Evolutionary conservation across 78 protist genomes (phyloP).

Genomic region (Capsaspora owczarzaki): DNA sequence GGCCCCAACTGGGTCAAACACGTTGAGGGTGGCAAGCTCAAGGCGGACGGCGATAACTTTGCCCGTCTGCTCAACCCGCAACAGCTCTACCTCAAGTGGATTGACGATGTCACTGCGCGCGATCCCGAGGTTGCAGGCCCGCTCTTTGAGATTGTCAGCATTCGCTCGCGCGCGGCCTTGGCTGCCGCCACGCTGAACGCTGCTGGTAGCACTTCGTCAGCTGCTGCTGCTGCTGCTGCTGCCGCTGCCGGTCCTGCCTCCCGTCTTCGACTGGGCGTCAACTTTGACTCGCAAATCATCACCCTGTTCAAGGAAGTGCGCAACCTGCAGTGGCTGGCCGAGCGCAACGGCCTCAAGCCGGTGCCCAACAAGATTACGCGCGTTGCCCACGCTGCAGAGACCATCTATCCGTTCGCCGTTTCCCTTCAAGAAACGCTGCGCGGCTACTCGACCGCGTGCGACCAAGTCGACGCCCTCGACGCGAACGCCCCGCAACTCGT

Average conservation of each 20-base stretch:
- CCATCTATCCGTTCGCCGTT: conserved; percentile 65
- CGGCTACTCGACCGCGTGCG: conserved; percentile 49
- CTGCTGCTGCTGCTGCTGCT: neutral
- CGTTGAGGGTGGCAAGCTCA: conserved; percentile 67
- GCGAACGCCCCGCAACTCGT: conserved; percentile 54
- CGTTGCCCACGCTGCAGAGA: conserved; percentile 37
- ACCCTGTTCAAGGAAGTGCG: conserved; percentile 73
- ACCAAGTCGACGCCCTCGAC: neutral
- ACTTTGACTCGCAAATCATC: neutral
- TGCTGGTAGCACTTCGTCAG: neutral
- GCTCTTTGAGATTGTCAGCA: conserved; percentile 45
- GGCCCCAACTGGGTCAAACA: conserved; percentile 79
- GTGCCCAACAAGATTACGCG: neutral
- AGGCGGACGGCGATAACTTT: conserved; percentile 54
- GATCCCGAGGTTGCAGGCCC: conserved; percentile 38
- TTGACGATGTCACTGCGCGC: conserved; percentile 33
- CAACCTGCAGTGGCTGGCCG: conserved; percentile 62
- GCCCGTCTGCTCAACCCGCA: conserved; percentile 46
- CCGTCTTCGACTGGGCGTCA: neutral
- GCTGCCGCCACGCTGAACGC: neutral
- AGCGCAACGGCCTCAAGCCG: conserved; percentile 49
- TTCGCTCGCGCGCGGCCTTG: neutral
- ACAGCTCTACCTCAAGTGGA: conserved; percentile 55
- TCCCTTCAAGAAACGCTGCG: conserved; percentile 56
- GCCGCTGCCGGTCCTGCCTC: neutral